These are phyloP conservation scores for Wickerhamia fluorescens DNA, from an alignment of 805 yeast genomes.

Conservation along the genomic window DNA sequence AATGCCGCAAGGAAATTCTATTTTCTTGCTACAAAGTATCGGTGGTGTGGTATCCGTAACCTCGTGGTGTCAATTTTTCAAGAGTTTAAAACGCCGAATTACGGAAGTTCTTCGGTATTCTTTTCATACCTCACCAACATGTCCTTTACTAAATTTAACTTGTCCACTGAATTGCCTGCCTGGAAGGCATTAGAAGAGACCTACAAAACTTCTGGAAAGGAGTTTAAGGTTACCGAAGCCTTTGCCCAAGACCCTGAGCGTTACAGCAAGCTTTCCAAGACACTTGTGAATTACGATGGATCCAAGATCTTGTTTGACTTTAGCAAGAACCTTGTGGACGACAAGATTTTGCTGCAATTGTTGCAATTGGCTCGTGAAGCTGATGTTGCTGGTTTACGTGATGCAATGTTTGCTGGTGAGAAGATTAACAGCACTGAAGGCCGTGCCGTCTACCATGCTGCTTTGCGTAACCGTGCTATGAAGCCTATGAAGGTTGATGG, in stretches of 20 bases:
- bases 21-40: no score
- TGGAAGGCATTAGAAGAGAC: conserved; percentile 73
- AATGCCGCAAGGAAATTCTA: no score
- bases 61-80: background rate
- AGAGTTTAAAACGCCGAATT: background rate
- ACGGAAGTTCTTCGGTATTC: background rate
- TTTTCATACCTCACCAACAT: conserved; percentile 3
- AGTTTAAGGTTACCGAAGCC: conserved; percentile 68
- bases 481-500: conserved; percentile 88
- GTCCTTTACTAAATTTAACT: conserved; percentile 35
- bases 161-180: conserved; percentile 70
- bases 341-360: conserved; percentile 64
- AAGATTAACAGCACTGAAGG: conserved; percentile 94
- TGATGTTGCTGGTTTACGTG: conserved; percentile 77
- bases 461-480: conserved; percentile 87
- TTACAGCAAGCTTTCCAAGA: conserved; percentile 67
- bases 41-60: no score
- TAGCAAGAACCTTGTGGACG: conserved; percentile 90
- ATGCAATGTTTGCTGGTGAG: conserved; percentile 86
- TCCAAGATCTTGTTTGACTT: conserved; percentile 89
- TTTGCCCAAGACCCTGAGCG: conserved; percentile 70
- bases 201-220: conserved; percentile 63
- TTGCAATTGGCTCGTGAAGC: conserved; percentile 85
- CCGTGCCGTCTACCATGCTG: conserved; percentile 96
- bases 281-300: conserved; percentile 78